Evolutionary conservation across 192 early-diverging fungal genomes (phyloP).

Genomic region (Gryganskiella cystojenkinii): DNA sequence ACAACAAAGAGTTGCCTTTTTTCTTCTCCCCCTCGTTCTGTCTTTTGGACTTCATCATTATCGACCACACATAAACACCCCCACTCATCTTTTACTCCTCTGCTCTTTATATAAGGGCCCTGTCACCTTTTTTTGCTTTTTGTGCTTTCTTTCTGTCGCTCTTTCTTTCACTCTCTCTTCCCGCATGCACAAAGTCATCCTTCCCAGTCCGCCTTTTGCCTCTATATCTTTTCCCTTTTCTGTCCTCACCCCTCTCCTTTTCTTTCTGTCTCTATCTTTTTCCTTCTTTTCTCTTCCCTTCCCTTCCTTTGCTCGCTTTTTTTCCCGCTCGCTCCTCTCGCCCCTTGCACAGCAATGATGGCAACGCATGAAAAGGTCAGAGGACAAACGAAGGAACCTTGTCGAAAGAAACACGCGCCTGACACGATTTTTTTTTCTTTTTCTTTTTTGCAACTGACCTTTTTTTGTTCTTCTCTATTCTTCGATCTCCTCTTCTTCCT

Average conservation of each 20-base stretch:
- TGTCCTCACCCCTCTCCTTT: not conserved
- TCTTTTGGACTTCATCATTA: not conserved
- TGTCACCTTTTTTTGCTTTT: not conserved
- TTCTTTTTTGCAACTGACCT: not conserved
- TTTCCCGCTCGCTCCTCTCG: not conserved
- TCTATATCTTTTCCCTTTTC: not conserved
- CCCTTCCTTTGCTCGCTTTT: not conserved
- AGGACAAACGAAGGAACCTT: too few relatives aligned
- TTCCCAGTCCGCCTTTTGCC: not conserved
- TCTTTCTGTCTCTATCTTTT: not conserved
- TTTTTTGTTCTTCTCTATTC: not conserved
- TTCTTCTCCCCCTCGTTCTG: not conserved
- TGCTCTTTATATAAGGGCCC: not conserved
- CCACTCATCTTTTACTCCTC: not conserved
- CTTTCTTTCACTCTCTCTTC: not conserved
- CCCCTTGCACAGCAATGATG: slow-evolving; percentile 7
- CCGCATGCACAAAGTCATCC: slow-evolving; percentile 1
- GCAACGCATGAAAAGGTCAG: slow-evolving; percentile 24
- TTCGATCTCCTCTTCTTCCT: too few relatives aligned
- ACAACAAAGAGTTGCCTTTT: too few relatives aligned
- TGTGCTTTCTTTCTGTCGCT: slow-evolving; percentile 5
- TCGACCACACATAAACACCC: not conserved
- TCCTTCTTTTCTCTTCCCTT: not conserved
- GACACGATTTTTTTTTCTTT: slow-evolving; percentile 5
- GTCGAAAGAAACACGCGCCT: too few relatives aligned